Conservation (phyloP, 441 rosid genomes). For the Brassica balearica region DNA sequence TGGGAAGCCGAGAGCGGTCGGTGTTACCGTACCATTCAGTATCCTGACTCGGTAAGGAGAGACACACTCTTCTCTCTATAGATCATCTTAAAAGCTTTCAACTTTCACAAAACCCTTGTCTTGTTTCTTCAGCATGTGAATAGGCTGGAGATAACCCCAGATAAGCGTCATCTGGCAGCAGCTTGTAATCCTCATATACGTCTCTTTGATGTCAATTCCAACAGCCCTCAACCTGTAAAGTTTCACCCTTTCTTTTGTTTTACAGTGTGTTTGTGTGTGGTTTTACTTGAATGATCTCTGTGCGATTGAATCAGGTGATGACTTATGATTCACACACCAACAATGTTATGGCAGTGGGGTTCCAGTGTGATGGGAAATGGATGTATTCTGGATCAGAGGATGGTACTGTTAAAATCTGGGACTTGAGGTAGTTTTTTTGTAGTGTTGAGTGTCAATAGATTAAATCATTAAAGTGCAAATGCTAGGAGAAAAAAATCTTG, state of each 20-base stretch:
- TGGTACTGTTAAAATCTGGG: slow-evolving; percentile 97
- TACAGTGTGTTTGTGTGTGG: slow-evolving; percentile 9
- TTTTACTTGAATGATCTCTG: slow-evolving; percentile 25
- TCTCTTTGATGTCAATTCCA: slow-evolving; percentile 84
- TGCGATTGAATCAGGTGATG: slow-evolving; percentile 58
- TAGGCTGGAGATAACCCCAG: slow-evolving; percentile 95
- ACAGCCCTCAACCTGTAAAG: slow-evolving; percentile 82
- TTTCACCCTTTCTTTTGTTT: slow-evolving; percentile 6
- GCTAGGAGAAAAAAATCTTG: background rate
- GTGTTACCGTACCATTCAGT: slow-evolving; percentile 91
- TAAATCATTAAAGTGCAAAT: background rate
- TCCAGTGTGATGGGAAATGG: slow-evolving; percentile 98
- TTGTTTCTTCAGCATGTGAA: slow-evolving; percentile 72
- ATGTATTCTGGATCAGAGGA: slow-evolving; percentile 99
- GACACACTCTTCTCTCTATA: background rate
- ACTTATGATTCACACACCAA: slow-evolving; percentile 93
- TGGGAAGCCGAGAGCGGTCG: slow-evolving; percentile 98
- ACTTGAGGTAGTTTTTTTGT: slow-evolving; percentile 59
- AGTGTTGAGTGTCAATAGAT: background rate
- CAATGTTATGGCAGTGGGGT: slow-evolving; percentile 98
- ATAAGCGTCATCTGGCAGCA: slow-evolving; percentile 79
- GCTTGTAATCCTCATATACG: slow-evolving; percentile 96
- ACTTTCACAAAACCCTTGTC: background rate
- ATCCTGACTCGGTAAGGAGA: slow-evolving; percentile 69
- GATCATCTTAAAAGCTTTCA: background rate